These are phyloP conservation scores for Metschnikowia kunwiensis DNA, from an alignment of 805 yeast genomes.

Conservation along the genomic window DNA sequence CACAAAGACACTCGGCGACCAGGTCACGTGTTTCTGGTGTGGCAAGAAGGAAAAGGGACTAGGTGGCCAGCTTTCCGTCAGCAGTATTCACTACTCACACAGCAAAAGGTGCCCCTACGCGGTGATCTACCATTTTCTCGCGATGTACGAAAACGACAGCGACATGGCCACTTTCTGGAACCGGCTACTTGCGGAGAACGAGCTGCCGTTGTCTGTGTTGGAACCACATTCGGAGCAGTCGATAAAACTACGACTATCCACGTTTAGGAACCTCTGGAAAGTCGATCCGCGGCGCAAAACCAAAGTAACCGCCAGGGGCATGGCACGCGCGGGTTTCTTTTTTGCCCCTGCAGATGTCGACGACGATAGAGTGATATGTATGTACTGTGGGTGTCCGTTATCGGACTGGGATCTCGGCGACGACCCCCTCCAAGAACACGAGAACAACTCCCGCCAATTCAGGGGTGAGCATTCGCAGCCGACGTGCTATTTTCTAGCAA, in stretches of 20 bases:
- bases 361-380: conserved; percentile 35
- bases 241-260: conserved; percentile 15
- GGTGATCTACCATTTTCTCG: conserved; percentile 10
- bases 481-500: conserved; percentile 30
- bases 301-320: conserved; percentile 13
- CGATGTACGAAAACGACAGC: conserved; percentile 1
- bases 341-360: conserved; percentile 29
- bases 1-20: conserved; percentile 41
- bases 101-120: conserved; percentile 20
- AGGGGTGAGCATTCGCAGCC: background rate
- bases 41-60: conserved; percentile 31
- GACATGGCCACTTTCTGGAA: conserved; percentile 16
- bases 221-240: conserved; percentile 16
- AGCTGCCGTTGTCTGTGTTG: conserved; percentile 6
- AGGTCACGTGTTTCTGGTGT: conserved; percentile 60
- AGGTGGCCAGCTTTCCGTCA: conserved; percentile 17
- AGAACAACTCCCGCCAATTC: conserved; percentile 19
- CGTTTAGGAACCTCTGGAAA: conserved; percentile 18
- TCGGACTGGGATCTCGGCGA: conserved; percentile 61
- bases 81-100: conserved; percentile 20
- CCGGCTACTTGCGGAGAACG: conserved; percentile 4
- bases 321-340: conserved; percentile 48
- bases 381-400: conserved; percentile 29
- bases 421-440: conserved; percentile 60
- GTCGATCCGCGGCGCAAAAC: conserved; percentile 9